A percentile compares a stretch with the other conserved stretches of the same genome.
phyloP scores from a whole-genome alignment of 116 monocot species.

The Trichopus zeylanicus region DNA sequence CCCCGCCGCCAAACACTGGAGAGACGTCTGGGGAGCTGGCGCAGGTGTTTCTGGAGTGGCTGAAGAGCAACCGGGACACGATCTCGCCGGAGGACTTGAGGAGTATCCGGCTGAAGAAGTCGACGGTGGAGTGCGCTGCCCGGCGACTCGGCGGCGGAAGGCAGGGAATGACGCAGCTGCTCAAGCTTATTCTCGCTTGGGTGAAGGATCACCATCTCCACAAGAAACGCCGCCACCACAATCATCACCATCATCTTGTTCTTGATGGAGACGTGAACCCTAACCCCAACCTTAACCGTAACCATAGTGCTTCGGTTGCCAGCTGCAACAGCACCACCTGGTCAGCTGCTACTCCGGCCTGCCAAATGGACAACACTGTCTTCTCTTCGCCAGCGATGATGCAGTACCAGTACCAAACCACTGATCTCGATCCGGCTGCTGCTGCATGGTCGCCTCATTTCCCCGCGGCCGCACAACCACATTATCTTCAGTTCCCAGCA shows the following conservation, averaged over 20 bases:
- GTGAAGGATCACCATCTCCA: constrained; percentile 55
- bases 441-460: constrained; percentile 29
- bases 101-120: constrained; percentile 3
- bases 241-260: no score
- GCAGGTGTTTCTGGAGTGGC: constrained; percentile 73
- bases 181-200: constrained; percentile 4
- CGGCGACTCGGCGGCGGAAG: constrained; percentile 1
- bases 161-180: constrained; percentile 3
- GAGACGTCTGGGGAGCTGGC: constrained; percentile 55
- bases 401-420: constrained; percentile 13
- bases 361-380: background rate
- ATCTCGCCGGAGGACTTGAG: constrained; percentile 8
- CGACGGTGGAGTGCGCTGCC: constrained; percentile 1
- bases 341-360: no score
- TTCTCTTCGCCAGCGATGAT: background rate
- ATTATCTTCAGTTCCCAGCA: constrained; percentile 9
- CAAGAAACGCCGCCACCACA: constrained; percentile 17
- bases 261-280: background rate
- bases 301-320: constrained; percentile 12
- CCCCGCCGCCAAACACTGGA: no score
- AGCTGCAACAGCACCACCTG: no score
- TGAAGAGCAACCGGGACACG: constrained; percentile 65
- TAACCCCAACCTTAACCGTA: constrained; percentile 25
- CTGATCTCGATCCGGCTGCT: constrained; percentile 14
- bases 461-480: background rate